Evolutionary conservation across 495 filamentous ascomycete genomes (phyloP).

Genomic region (Neurospora intermedia): DNA sequence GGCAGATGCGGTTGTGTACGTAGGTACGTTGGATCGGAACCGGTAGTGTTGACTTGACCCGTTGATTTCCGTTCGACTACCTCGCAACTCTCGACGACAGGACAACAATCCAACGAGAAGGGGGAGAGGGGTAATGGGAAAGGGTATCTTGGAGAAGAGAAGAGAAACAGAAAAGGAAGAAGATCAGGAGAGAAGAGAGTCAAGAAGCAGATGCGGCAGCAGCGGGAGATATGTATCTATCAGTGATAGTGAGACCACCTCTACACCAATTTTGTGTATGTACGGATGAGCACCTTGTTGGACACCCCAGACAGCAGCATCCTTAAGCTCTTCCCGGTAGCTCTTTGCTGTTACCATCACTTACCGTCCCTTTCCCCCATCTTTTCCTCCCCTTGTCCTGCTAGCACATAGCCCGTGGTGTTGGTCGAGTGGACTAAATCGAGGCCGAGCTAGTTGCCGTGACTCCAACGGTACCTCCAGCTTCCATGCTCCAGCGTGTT

Average conservation of each 20-base stretch:
- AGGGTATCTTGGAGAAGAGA: neutral
- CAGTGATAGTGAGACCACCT: neutral
- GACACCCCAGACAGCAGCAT: neutral
- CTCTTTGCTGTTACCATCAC: neutral
- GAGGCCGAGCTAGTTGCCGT: neutral
- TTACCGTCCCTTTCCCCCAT: neutral
- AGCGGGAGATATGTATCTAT: neutral
- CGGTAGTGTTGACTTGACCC: neutral
- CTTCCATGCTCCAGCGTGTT: neutral
- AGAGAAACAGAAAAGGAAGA: neutral
- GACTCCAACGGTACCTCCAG: neutral
- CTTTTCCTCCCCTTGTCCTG: neutral
- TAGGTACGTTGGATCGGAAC: neutral
- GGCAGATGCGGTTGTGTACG: conserved; percentile 1
- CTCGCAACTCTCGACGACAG: neutral
- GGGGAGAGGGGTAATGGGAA: neutral
- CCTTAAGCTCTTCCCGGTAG: neutral
- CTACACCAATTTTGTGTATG: neutral
- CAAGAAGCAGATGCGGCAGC: neutral
- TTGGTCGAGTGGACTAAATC: neutral
- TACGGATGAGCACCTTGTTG: neutral
- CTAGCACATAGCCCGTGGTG: neutral
- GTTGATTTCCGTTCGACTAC: neutral
- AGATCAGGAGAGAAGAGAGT: conserved; percentile 1
- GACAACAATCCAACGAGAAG: neutral